Evolutionary conservation across 108 stramenopile species (phyloP).

Genomic region (Stephanodiscus minutulus): DNA sequence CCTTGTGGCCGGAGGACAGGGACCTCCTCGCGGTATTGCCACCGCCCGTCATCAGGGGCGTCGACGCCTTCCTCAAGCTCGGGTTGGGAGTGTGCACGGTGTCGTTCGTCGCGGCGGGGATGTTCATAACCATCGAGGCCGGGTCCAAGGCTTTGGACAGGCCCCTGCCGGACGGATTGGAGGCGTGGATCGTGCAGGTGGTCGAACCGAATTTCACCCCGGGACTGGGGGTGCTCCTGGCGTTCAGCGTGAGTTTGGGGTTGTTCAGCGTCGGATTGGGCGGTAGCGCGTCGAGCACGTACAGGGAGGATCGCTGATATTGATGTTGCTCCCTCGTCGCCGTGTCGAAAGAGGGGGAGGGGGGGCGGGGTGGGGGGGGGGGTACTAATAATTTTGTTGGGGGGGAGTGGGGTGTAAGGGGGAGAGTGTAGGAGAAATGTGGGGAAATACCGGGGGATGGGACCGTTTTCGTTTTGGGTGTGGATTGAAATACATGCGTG

Average conservation of each 20-base stretch:
- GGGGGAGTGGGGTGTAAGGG: no score
- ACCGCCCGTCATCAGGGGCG: slow-evolving; percentile 55
- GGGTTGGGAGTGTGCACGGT: slow-evolving; percentile 64
- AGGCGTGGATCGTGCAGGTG: slow-evolving; percentile 64
- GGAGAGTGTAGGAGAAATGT: no score
- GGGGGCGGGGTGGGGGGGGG: no score
- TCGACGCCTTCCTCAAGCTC: slow-evolving; percentile 76
- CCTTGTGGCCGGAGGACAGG: slow-evolving; percentile 66
- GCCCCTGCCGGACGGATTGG: slow-evolving; percentile 62
- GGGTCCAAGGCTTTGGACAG: slow-evolving; percentile 64
- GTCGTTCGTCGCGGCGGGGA: slow-evolving; percentile 69
- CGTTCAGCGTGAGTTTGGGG: slow-evolving; percentile 76
- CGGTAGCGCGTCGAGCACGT: slow-evolving; percentile 53
- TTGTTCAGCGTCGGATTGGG: slow-evolving; percentile 75
- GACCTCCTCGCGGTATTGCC: slow-evolving; percentile 75
- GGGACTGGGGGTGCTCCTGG: slow-evolving; percentile 72
- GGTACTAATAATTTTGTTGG: no score
- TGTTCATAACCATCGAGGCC: slow-evolving; percentile 78
- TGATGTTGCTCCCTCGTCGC: no score
- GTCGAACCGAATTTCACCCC: slow-evolving; percentile 89
- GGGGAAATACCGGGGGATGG: no score
- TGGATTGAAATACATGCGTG: no score
- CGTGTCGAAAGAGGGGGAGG: no score
- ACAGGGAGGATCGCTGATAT: slow-evolving; percentile 51
- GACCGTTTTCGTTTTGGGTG: no score